phyloP scores from a whole-genome alignment of 2,329 filamentous ascomycete genomes.

The Ploettnerulaceae sp. region DNA sequence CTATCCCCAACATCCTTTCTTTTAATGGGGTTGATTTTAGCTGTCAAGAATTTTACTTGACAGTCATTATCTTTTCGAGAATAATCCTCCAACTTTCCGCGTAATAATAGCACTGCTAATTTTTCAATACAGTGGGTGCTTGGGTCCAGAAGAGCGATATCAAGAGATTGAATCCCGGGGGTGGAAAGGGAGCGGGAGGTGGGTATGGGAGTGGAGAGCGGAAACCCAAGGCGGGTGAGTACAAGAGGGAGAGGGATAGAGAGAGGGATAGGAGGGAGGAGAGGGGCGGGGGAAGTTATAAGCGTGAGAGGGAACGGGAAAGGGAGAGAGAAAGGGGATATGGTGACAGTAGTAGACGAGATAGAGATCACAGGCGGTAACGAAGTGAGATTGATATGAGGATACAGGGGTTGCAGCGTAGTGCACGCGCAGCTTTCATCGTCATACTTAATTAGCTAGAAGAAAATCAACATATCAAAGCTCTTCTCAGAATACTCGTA shows the following conservation, averaged over 20 bases:
- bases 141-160: conserved; percentile 69
- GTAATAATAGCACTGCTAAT: no score
- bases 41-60: no score
- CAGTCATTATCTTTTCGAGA: no score
- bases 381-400: conserved; percentile 22
- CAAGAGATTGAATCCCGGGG: conserved; percentile 41
- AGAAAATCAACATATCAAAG: no score
- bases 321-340: conserved; percentile 24
- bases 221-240: conserved; percentile 38
- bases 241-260: conserved; percentile 28
- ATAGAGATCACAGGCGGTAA: conserved; percentile 23
- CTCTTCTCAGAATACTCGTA: no score
- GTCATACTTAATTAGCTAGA: neutral
- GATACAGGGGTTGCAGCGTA: conserved; percentile 28
- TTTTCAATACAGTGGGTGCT: no score
- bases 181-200: conserved; percentile 35
- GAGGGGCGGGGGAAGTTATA: conserved; percentile 29
- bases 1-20: no score
- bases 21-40: no score
- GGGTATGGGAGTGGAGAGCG: conserved; percentile 40
- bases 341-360: conserved; percentile 9
- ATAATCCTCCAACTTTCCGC: no score
- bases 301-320: conserved; percentile 35
- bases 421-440: conserved; percentile 19
- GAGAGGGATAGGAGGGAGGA: conserved; percentile 29